Percentiles rank a stretch among this genome's conserved stretches.
These are phyloP conservation scores for Eimeria necatrix DNA, from an alignment of 169 alveolate genomes.

Conservation along the genomic window DNA sequence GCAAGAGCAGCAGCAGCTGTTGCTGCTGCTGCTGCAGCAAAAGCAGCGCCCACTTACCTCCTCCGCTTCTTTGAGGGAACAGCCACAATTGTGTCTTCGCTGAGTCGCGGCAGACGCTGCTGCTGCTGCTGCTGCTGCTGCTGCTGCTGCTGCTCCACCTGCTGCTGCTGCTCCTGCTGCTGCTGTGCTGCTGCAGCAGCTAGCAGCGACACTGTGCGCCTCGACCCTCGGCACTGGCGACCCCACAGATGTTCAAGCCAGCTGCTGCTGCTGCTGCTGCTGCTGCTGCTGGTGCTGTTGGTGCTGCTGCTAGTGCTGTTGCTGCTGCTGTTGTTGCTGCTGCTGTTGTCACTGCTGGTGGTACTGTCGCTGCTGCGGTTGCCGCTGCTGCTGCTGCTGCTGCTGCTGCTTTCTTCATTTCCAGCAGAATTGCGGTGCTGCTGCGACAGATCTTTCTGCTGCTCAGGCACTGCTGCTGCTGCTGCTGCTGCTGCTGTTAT, in stretches of 20 bases:
- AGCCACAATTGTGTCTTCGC: background rate
- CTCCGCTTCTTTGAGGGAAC: background rate
- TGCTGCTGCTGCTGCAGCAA: no score
- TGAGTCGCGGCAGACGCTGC: background rate
- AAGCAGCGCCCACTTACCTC: no score
- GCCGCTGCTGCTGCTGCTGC: no score
- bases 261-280: background rate
- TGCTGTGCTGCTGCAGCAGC: background rate
- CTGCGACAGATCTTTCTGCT: background rate
- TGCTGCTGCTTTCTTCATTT: no score
- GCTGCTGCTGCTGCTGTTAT: background rate
- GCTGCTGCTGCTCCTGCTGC: background rate
- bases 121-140: background rate
- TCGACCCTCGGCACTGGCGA: background rate
- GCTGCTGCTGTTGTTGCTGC: no score
- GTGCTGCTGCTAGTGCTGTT: no score
- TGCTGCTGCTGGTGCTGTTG: no score
- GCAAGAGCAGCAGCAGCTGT: no score
- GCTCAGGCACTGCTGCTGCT: background rate
- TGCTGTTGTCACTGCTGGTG: no score
- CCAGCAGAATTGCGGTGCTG: background rate
- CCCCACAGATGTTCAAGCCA: background rate
- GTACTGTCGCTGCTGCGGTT: no score
- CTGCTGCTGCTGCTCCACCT: background rate
- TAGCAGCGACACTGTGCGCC: background rate